Percentiles rank a stretch among this genome's conserved stretches.
Evolutionary conservation across 2,329 filamentous ascomycete species (phyloP).

Genomic region (Epichloe festucae): DNA sequence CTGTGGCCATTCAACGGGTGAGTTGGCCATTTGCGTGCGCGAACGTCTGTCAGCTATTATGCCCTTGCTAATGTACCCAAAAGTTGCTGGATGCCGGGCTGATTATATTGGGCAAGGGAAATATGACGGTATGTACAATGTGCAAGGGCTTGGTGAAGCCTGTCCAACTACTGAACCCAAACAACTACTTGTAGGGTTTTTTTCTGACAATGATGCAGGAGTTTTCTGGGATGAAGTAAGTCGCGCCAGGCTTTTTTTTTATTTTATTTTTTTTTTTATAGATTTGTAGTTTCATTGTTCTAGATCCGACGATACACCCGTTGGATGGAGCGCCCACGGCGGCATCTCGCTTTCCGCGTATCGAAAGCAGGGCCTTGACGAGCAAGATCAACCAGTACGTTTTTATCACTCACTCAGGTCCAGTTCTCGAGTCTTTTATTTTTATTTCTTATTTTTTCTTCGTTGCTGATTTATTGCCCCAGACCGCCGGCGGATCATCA

Average conservation of each 20-base stretch:
- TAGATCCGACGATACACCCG: neutral
- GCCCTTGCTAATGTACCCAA: neutral
- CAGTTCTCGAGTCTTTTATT: no score
- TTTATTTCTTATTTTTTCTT: no score
- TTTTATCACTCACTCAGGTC: neutral
- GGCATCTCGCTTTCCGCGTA: neutral
- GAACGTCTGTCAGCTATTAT: no score
- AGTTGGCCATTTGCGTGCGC: neutral
- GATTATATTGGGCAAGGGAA: neutral
- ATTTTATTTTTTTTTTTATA: no score
- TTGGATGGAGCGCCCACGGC: neutral
- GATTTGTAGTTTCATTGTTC: no score
- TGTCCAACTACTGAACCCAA: no score
- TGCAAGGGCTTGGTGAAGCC: no score
- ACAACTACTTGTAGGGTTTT: no score
- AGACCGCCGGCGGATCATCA: neutral
- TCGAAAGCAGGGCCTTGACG: neutral
- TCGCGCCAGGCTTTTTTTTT: no score
- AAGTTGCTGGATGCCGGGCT: neutral
- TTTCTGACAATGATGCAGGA: neutral
- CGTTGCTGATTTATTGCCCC: no score
- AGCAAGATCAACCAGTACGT: neutral
- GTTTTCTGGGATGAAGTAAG: neutral
- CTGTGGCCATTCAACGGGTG: neutral
- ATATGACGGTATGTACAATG: neutral